Evolutionary conservation across 2,329 filamentous ascomycete species (phyloP).

Genomic region (Microcera coccophila): DNA sequence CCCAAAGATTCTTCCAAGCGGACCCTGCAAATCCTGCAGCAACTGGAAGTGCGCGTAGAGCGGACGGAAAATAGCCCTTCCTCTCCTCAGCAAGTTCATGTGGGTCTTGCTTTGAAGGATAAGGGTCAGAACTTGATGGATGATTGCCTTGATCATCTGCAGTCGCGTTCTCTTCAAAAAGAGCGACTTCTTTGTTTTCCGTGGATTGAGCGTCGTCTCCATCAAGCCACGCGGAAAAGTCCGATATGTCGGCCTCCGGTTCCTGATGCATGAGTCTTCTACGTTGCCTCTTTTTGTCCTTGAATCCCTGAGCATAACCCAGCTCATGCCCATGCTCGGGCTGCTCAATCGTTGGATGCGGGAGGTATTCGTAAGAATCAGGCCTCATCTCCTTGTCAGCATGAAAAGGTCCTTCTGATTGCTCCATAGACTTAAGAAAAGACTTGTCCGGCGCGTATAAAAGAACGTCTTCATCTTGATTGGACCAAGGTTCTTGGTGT

Average conservation of each 20-base stretch:
- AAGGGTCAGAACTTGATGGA: conserved; percentile 6
- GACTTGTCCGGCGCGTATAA: not conserved
- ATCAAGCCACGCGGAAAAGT: not conserved
- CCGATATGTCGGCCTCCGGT: no score
- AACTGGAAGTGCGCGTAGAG: conserved; percentile 16
- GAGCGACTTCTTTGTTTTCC: conserved; percentile 11
- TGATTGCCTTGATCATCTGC: conserved; percentile 1
- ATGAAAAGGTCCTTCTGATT: not conserved
- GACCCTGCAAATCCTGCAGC: conserved; percentile 10
- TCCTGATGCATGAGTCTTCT: conserved; percentile 19
- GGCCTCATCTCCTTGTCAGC: no score
- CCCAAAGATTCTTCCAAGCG: conserved; percentile 20
- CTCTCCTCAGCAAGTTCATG: conserved; percentile 7
- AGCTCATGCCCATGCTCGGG: conserved; percentile 1
- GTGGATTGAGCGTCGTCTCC: not conserved
- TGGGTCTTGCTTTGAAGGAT: conserved; percentile 3
- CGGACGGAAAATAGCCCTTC: conserved; percentile 20
- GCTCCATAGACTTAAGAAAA: not conserved
- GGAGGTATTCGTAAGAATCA: not conserved
- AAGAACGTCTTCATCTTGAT: not conserved
- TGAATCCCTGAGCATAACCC: not conserved
- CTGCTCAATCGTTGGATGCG: conserved; percentile 1
- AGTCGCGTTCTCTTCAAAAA: not conserved
- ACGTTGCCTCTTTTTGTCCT: conserved; percentile 15
- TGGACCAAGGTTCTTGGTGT: not conserved